Evolutionary conservation across 441 rosid genomes (phyloP), one percentile per base, ranked within the genome.

Genomic region (Theobroma grandiflorum): DNA sequence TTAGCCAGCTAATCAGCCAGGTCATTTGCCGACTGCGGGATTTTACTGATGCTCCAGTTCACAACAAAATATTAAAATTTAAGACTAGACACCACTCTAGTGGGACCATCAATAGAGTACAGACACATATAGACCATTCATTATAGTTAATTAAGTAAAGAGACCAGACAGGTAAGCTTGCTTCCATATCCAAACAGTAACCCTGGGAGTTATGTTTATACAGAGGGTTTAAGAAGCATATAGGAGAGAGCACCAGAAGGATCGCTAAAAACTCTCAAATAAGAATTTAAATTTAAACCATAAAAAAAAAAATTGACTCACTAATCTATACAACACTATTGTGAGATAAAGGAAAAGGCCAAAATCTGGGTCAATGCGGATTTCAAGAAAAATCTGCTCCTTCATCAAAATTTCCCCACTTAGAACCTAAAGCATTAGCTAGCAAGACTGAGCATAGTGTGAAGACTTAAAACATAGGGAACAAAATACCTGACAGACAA

Each of bases 401-500:
- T 31, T 4, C 11, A 9, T 18, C 38, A 9, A 33, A 33, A 33
- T 67, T 38, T 70, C 26, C 45, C 43, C 63, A 42, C 57, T 11
- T 14, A 72, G 15, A 79, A 61, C 63, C 8, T 9, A 45, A 74
- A 38, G 57, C 20, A 42, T 70, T 49, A 6, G 35, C 73, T 52
- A 50, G 55, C 61, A 76, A 57, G 49, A 57, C 12, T 35, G 22
- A 33, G 11, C 35, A 26, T 42, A 74, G 52, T 20, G 14, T 52
- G 4, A 65, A 67, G 57, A 49, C 37, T 78, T 53, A 10, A 66
- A 74, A 71, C 76, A 79, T 68, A 79, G 74, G 40, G 43, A 57
- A 81, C 37, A 1, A 74, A 59, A 63, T 84, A 93, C 99, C 98
- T 95, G 83, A 89, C 76, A 79, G 98, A 89, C 86, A 95, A 83